A percentile compares a stretch with the other conserved stretches of the same genome.
Conservation (phyloP, 805 yeast species). For the Candida oleophila region DNA sequence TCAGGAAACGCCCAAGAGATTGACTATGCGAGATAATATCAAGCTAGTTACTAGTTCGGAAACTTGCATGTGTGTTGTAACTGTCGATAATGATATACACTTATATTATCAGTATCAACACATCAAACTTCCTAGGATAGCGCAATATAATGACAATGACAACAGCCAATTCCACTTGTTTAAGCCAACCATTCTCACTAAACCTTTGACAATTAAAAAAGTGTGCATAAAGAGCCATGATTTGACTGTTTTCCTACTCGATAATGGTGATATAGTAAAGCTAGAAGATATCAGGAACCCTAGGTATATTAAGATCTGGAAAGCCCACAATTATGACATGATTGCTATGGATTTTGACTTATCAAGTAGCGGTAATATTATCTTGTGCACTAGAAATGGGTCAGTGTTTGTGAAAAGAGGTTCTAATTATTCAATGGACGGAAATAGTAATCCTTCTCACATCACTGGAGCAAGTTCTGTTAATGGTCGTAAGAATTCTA, state of each 20-base stretch:
- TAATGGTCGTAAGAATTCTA: slow-evolving; percentile 26
- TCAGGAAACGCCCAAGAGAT: slow-evolving; percentile 37
- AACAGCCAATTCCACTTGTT: slow-evolving; percentile 52
- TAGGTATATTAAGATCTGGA: slow-evolving; percentile 58
- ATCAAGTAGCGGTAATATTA: slow-evolving; percentile 64
- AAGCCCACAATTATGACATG: slow-evolving; percentile 55
- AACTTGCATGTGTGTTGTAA: slow-evolving; percentile 63
- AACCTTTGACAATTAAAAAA: slow-evolving; percentile 33
- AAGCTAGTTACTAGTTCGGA: slow-evolving; percentile 65
- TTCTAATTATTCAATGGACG: slow-evolving; percentile 7
- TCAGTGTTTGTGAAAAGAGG: slow-evolving; percentile 49
- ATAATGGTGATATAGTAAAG: slow-evolving; percentile 58
- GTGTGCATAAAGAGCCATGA: slow-evolving; percentile 37
- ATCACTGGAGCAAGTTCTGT: neutral
- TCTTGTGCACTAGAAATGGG: slow-evolving; percentile 70
- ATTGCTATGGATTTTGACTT: slow-evolving; percentile 67
- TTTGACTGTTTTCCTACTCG: slow-evolving; percentile 49
- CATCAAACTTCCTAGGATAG: slow-evolving; percentile 42
- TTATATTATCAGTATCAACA: slow-evolving; percentile 59
- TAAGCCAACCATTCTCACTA: slow-evolving; percentile 51
- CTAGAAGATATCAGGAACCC: slow-evolving; percentile 35
- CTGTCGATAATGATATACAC: slow-evolving; percentile 58
- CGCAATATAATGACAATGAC: slow-evolving; percentile 29
- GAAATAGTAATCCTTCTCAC: neutral
- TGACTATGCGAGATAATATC: slow-evolving; percentile 49